Evolutionary conservation across 345 rosid genomes (phyloP).

Genomic region (Syzygium jambos): DNA sequence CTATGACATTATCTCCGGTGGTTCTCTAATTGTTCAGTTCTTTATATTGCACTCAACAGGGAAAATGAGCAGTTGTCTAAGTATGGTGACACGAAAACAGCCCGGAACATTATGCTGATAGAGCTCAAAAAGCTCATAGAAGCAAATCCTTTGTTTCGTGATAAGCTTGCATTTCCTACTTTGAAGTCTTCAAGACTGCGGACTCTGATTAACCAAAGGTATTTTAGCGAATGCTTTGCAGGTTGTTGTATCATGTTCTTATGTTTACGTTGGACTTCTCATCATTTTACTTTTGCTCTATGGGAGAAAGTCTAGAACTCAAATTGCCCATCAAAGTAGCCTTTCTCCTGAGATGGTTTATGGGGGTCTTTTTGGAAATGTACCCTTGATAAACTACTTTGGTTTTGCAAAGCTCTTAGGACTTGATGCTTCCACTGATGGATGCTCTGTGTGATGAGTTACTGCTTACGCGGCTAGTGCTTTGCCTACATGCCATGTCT

Average conservation of each 20-base stretch:
- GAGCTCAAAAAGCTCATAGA: constrained; percentile 67
- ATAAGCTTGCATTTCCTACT: constrained; percentile 59
- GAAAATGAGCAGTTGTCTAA: constrained; percentile 71
- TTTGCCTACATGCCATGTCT: neutral
- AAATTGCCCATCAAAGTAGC: neutral
- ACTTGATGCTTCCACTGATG: neutral
- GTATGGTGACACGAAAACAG: constrained; percentile 64
- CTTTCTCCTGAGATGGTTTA: neutral
- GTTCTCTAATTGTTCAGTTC: neutral
- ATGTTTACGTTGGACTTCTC: neutral
- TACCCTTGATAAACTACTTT: neutral
- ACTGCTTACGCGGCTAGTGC: neutral
- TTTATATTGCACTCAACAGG: constrained; percentile 18
- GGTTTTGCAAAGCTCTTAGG: neutral
- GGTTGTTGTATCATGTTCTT: neutral
- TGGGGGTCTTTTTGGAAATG: neutral
- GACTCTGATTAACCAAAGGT: constrained; percentile 77
- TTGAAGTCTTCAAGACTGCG: constrained; percentile 62
- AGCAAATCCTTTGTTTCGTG: constrained; percentile 71
- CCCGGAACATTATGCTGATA: constrained; percentile 58
- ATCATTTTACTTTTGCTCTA: neutral
- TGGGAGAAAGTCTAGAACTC: neutral
- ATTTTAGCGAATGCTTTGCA: neutral
- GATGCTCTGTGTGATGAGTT: neutral
- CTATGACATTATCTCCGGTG: neutral